Evolutionary conservation across 1,284 basidiomycete species (phyloP).

Genomic region (Erythrobasidium hasegawianum): DNA sequence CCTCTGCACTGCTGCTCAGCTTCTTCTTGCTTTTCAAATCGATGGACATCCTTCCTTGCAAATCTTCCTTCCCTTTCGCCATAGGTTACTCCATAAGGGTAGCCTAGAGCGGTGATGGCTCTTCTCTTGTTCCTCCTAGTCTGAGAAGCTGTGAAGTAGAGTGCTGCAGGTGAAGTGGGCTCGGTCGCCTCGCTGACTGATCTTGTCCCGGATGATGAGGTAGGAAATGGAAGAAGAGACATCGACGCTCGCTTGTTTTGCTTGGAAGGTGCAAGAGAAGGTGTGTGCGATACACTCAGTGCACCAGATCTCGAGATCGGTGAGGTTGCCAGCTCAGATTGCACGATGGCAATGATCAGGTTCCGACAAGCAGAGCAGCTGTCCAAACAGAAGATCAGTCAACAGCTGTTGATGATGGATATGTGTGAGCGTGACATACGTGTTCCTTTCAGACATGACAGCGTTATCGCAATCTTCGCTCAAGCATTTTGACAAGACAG

Average conservation of each 20-base stretch:
- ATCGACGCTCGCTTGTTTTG: not conserved
- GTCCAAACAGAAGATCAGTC: too few species aligned
- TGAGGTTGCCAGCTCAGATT: not conserved
- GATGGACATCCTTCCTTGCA: too few species aligned
- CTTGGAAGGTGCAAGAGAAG: not conserved
- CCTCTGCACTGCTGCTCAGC: too few species aligned
- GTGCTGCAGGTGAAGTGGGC: slow-evolving; percentile 12
- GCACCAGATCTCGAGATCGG: not conserved
- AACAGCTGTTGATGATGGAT: too few species aligned
- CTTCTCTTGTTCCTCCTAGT: too few species aligned
- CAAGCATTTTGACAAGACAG: slow-evolving; percentile 19
- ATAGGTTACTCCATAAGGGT: too few species aligned
- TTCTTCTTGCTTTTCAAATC: too few species aligned
- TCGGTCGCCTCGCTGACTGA: not conserved
- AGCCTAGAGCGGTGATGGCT: too few species aligned
- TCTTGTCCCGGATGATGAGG: too few species aligned
- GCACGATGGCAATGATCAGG: slow-evolving; percentile 9
- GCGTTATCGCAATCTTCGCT: slow-evolving; percentile 22
- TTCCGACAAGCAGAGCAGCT: slow-evolving; percentile 18
- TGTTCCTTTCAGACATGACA: slow-evolving; percentile 16
- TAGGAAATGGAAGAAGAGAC: too few species aligned
- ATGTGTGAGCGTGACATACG: too few species aligned
- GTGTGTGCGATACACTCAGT: not conserved
- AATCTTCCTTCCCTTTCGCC: too few species aligned
- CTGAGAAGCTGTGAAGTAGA: slow-evolving; percentile 14